These are phyloP conservation scores for Monotropa hypopitys DNA, from an alignment of 179 eudicot genomes.

Conservation along the genomic window DNA sequence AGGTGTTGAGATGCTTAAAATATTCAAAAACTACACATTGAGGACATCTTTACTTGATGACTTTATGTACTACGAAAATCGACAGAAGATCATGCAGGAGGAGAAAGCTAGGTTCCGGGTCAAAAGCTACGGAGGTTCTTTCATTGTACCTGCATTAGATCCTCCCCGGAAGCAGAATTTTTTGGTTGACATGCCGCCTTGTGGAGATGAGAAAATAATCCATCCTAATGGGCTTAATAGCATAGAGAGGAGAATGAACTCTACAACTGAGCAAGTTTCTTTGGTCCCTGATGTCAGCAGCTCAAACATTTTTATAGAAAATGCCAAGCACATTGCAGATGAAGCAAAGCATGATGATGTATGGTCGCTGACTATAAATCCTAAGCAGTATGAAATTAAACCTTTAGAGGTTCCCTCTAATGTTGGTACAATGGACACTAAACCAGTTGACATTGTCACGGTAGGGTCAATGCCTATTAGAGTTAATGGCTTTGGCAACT, in stretches of 20 bases:
- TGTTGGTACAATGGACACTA: conserved; percentile 10
- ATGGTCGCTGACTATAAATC: conserved; percentile 36
- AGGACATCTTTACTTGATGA: conserved; percentile 86
- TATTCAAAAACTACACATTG: conserved; percentile 48
- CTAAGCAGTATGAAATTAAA: conserved; percentile 29
- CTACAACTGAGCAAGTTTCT: conserved; percentile 12
- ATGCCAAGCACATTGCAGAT: conserved; percentile 9
- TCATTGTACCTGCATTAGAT: conserved; percentile 26
- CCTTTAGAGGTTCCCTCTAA: conserved; percentile 7
- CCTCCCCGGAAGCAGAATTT: conserved; percentile 32
- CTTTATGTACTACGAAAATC: conserved; percentile 80
- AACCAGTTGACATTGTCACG: conserved; percentile 15
- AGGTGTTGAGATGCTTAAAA: conserved; percentile 80
- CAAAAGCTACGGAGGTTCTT: conserved; percentile 31
- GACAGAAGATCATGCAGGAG: conserved; percentile 69
- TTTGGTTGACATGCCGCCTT: conserved; percentile 22
- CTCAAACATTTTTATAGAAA: background rate
- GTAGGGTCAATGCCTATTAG: conserved; percentile 60
- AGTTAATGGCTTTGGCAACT: conserved; percentile 32
- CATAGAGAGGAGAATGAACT: conserved; percentile 14
- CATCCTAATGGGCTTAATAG: conserved; percentile 13
- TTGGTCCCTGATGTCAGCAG: conserved; percentile 8
- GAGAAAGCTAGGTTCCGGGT: conserved; percentile 53
- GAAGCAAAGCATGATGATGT: conserved; percentile 19
- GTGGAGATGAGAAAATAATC: conserved; percentile 21